phyloP scores from a whole-genome alignment of 1,284 basidiomycete genomes.

The Pyrrhoderma lamaoense region DNA sequence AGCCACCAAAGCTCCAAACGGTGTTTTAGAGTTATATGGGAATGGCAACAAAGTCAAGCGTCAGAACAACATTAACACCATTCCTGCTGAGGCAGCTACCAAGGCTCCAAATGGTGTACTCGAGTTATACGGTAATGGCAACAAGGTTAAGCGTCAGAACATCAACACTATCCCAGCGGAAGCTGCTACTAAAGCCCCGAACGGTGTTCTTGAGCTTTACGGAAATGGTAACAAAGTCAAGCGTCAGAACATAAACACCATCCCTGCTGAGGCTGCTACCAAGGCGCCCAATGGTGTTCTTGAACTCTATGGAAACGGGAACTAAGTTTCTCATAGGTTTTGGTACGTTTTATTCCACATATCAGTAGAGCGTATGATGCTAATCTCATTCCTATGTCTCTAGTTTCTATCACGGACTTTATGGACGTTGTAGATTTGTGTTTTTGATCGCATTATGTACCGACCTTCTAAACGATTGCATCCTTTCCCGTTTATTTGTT shows the following conservation, averaged over 20 bases:
- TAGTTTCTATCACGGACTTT: neutral
- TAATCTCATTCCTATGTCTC: no score
- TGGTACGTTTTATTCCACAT: no score
- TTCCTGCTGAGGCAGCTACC: slow-evolving; percentile 29
- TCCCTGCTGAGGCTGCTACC: slow-evolving; percentile 29
- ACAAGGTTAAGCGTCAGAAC: slow-evolving; percentile 11
- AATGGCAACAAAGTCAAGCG: slow-evolving; percentile 17
- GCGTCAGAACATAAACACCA: slow-evolving; percentile 29
- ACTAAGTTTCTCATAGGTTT: slow-evolving; percentile 10
- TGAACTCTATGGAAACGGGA: slow-evolving; percentile 22
- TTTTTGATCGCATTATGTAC: neutral
- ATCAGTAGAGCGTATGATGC: no score
- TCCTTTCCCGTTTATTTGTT: no score
- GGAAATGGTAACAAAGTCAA: slow-evolving; percentile 6
- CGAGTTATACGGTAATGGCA: slow-evolving; percentile 13
- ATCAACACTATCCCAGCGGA: slow-evolving; percentile 24
- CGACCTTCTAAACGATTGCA: neutral
- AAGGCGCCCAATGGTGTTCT: slow-evolving; percentile 24
- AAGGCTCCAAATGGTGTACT: slow-evolving; percentile 27
- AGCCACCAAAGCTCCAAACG: slow-evolving; percentile 24
- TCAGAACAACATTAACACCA: slow-evolving; percentile 23
- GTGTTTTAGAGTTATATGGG: slow-evolving; percentile 23
- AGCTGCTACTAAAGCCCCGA: slow-evolving; percentile 22
- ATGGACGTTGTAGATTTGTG: neutral
- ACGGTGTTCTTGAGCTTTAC: slow-evolving; percentile 24